Evolutionary conservation across 441 rosid genomes (phyloP).

Genomic region (Biscutella auriculata): DNA sequence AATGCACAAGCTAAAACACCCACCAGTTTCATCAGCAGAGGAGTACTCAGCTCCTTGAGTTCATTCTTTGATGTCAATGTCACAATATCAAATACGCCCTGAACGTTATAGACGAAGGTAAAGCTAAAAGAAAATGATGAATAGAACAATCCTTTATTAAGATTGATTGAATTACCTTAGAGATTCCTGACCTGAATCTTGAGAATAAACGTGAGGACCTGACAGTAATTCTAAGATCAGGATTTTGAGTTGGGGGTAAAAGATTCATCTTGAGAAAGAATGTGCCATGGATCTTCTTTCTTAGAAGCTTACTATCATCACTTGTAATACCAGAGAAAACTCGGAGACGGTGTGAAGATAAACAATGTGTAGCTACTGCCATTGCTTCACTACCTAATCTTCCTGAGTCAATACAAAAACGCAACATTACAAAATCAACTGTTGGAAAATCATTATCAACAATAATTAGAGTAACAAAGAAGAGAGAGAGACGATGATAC

Average conservation of each 20-base stretch:
- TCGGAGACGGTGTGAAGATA: slow-evolving; percentile 33
- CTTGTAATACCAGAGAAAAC: slow-evolving; percentile 22
- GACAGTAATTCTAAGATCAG: slow-evolving; percentile 20
- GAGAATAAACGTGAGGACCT: slow-evolving; percentile 29
- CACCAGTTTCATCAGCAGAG: slow-evolving; percentile 32
- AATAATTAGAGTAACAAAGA: not conserved
- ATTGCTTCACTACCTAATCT: slow-evolving; percentile 30
- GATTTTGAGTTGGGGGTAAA: slow-evolving; percentile 23
- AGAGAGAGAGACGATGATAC: slow-evolving; percentile 4
- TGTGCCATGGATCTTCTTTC: slow-evolving; percentile 26
- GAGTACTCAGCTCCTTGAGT: slow-evolving; percentile 31
- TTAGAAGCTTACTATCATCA: slow-evolving; percentile 17
- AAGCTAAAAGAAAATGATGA: not conserved
- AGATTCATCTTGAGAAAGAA: slow-evolving; percentile 30
- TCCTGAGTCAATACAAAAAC: slow-evolving; percentile 22
- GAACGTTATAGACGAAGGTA: slow-evolving; percentile 1
- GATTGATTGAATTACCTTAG: slow-evolving; percentile 35
- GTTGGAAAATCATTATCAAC: not conserved
- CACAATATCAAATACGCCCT: slow-evolving; percentile 32
- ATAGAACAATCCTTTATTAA: not conserved
- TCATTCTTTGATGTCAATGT: slow-evolving; percentile 22
- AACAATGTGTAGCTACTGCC: slow-evolving; percentile 43
- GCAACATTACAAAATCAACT: slow-evolving; percentile 7
- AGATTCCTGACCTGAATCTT: slow-evolving; percentile 19
- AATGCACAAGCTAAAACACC: slow-evolving; percentile 49